Conservation (phyloP, 495 filamentous ascomycete species). For the Oidiodendron maius region DNA sequence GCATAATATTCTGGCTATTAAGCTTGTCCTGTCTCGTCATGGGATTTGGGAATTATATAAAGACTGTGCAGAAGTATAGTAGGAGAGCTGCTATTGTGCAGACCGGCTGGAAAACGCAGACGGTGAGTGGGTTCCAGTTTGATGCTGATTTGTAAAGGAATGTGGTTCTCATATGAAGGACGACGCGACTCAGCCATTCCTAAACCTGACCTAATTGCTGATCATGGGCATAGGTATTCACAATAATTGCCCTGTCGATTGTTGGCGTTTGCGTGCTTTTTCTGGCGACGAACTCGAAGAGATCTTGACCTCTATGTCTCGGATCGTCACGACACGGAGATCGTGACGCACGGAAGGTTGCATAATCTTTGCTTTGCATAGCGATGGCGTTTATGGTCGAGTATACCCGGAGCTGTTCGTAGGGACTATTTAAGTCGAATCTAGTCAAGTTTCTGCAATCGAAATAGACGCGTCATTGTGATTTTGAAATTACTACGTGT, state of each 20-base stretch:
- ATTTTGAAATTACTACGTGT: too few species aligned
- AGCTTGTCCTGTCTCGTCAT: conserved; percentile 66
- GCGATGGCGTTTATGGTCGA: conserved; percentile 10
- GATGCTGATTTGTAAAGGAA: not conserved
- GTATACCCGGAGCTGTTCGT: too few species aligned
- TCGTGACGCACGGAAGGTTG: conserved; percentile 23
- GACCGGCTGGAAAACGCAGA: conserved; percentile 87
- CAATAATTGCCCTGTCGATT: conserved; percentile 70
- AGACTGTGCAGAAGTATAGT: conserved; percentile 80
- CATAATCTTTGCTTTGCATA: too few species aligned
- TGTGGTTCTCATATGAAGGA: too few species aligned
- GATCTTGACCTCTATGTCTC: conserved; percentile 21
- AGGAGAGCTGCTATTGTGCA: conserved; percentile 78
- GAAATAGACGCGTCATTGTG: too few species aligned
- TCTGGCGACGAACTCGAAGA: conserved; percentile 27
- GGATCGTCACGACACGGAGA: conserved; percentile 43
- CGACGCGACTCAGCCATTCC: too few species aligned
- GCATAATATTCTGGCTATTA: conserved; percentile 81
- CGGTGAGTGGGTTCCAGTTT: conserved; percentile 42
- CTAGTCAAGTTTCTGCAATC: too few species aligned
- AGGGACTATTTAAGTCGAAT: too few species aligned
- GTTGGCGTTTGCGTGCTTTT: conserved; percentile 66
- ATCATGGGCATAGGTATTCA: conserved; percentile 50
- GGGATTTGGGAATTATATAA: conserved; percentile 82
- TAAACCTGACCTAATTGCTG: too few species aligned